Base-by-base conservation (phyloP, 192 early-diverging fungal species). In the Rhizoclosmatium sp. region DNA sequence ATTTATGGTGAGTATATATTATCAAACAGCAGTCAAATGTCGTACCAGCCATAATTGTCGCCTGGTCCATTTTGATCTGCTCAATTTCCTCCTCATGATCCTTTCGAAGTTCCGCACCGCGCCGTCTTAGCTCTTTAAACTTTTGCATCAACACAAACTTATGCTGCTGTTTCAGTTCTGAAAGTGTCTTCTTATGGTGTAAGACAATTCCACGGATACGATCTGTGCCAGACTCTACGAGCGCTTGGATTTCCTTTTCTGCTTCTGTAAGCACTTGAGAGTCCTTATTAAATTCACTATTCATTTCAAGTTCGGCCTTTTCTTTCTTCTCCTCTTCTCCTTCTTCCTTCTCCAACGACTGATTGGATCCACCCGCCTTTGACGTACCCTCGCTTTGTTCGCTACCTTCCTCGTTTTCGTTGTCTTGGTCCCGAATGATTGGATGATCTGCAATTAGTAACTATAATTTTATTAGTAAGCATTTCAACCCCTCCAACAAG, bases 51-150 rank as follows among this genome's bases (percentile, higher is more conserved):
- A 80, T 80, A 10, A 23, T 5, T 5, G 40, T 47, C n/a, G 41
- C 69, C 51, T 80, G 78, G 23, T 74, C 78, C 16, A 60, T 40
- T 49, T 80, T 80, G 62, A 74, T 21, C 39, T 65, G 70, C 46
- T 74, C 54, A 54, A 80, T 80, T 47, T 80, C 78, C 64, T 80
- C 78, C 51, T 80, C 71, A 1, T 80, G 78, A 14, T 80, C 71
- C 44, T 80, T 80, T 19, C 61, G 44, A 1, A 80, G n/a, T 12
- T 80, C 78, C 2, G 70, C 7, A 3, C 73, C 23, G 59, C 74
- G 73, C 48, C 78, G 78, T 47, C 65, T 45, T 14, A 64, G 71
- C 54, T 80, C 78, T 39, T 71, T 72, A 4, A 7, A 42, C 47
- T 74, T 80, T 47, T 54, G 47, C 9, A 19, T 4, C 10, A 66